These are phyloP conservation scores for Diddensiella santjacobensis DNA, from an alignment of 805 yeast species.

Conservation along the genomic window DNA sequence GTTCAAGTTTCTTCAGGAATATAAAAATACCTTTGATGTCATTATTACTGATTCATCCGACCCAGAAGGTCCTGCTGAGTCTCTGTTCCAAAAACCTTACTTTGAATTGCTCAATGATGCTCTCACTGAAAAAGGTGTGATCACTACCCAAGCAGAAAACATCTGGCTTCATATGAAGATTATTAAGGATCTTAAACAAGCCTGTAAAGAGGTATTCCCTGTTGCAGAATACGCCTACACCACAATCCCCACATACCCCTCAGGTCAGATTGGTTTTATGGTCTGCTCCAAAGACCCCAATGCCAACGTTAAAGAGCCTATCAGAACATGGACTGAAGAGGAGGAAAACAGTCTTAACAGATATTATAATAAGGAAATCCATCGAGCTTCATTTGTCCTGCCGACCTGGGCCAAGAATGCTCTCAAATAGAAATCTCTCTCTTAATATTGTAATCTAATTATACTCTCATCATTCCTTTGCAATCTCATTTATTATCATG, in stretches of 20 bases:
- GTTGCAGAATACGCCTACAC: conserved; percentile 88
- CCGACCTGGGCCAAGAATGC: conserved; percentile 83
- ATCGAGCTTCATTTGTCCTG: conserved; percentile 82
- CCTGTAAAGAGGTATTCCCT: conserved; percentile 83
- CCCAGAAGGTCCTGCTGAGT: conserved; percentile 95
- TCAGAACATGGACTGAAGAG: conserved; percentile 58
- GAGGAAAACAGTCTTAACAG: conserved; percentile 63
- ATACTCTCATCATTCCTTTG: no score
- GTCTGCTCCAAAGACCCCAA: conserved; percentile 76
- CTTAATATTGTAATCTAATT: neutral
- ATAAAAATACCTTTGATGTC: conserved; percentile 60
- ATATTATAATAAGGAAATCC: conserved; percentile 82
- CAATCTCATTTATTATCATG: no score
- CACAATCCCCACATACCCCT: conserved; percentile 93
- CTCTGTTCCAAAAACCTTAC: conserved; percentile 74
- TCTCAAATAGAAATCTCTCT: conserved; percentile 30
- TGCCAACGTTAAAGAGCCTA: conserved; percentile 64
- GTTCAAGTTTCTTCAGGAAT: conserved; percentile 60
- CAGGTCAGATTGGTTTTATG: conserved; percentile 98
- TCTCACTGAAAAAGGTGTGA: conserved; percentile 58
- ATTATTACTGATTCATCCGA: conserved; percentile 91
- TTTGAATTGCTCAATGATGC: conserved; percentile 65
- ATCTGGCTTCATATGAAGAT: conserved; percentile 88
- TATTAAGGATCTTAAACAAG: conserved; percentile 75
- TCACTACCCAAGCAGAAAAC: conserved; percentile 86